Evolutionary conservation across 2,329 filamentous ascomycete genomes (phyloP).

Genomic region (Lasiodiplodia sp.): DNA sequence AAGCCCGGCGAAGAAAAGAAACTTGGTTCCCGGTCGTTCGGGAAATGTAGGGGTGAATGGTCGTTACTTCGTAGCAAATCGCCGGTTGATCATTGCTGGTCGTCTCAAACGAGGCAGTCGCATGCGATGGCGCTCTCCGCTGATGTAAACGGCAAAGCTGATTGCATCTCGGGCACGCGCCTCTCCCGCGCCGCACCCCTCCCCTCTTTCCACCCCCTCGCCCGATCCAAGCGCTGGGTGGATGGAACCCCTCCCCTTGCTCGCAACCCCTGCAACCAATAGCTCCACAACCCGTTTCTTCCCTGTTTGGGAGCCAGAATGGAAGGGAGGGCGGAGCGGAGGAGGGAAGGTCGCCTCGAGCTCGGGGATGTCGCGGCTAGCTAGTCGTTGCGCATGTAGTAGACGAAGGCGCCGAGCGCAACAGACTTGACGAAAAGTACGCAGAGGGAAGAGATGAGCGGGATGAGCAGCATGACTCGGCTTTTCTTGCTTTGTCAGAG

Average conservation of each 20-base stretch:
- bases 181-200: background rate
- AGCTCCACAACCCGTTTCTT: slow-evolving; percentile 2
- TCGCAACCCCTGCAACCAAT: slow-evolving; percentile 9
- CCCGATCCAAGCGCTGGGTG: background rate
- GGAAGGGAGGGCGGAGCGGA: slow-evolving; percentile 2
- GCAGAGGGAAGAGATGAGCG: slow-evolving; percentile 28
- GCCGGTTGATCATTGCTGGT: background rate
- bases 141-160: background rate
- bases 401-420: slow-evolving; percentile 25
- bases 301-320: background rate
- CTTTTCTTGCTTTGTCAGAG: slow-evolving; percentile 8
- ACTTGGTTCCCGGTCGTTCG: background rate
- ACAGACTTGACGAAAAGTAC: slow-evolving; percentile 32
- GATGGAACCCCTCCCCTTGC: background rate
- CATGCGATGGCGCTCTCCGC: background rate
- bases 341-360: background rate
- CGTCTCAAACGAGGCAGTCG: background rate
- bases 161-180: background rate
- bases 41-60: background rate
- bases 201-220: background rate
- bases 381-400: slow-evolving; percentile 28
- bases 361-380: background rate
- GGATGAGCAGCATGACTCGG: slow-evolving; percentile 35
- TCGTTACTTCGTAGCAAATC: slow-evolving; percentile 9
- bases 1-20: background rate